Conservation (phyloP, 306 rosid species). For the Trifolium pratense region DNA sequence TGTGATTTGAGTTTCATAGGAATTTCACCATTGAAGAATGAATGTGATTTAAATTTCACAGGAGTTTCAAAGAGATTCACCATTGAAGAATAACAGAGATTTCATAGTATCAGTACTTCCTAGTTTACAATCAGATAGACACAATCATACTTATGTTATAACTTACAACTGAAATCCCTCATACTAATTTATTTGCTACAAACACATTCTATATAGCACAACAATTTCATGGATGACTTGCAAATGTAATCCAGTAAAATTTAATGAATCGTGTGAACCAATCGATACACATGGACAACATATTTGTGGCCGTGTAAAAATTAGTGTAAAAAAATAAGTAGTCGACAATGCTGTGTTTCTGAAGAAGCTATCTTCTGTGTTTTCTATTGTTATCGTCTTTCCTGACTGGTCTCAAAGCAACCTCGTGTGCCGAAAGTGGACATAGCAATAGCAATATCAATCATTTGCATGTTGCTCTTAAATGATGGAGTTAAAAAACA, state of each 20-base stretch:
- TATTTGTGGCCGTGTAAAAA: conserved; percentile 47
- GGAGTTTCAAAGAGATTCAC: no score
- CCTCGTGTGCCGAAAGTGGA: conserved; percentile 30
- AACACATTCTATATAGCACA: conserved; percentile 30
- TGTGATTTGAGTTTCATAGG: no score
- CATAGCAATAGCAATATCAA: conserved; percentile 6
- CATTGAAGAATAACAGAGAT: no score
- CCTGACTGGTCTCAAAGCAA: conserved; percentile 42
- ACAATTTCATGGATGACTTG: conserved; percentile 28
- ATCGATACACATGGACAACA: conserved; percentile 46
- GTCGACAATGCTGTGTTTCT: conserved; percentile 33
- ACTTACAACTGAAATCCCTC: conserved; percentile 20
- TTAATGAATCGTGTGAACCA: conserved; percentile 42
- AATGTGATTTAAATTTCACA: no score
- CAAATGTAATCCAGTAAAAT: conserved; percentile 39
- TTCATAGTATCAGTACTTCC: background rate
- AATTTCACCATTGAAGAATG: no score
- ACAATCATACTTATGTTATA: background rate
- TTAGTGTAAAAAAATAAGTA: conserved; percentile 42
- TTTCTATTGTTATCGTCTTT: conserved; percentile 41
- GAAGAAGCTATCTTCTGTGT: conserved; percentile 37
- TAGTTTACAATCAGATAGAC: background rate
- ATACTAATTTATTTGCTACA: conserved; percentile 14
- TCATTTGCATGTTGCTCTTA: conserved; percentile 36
- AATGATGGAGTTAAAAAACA: conserved; percentile 28